phyloP scores from a whole-genome alignment of 495 filamentous ascomycete genomes.

The Xylona heveae region DNA sequence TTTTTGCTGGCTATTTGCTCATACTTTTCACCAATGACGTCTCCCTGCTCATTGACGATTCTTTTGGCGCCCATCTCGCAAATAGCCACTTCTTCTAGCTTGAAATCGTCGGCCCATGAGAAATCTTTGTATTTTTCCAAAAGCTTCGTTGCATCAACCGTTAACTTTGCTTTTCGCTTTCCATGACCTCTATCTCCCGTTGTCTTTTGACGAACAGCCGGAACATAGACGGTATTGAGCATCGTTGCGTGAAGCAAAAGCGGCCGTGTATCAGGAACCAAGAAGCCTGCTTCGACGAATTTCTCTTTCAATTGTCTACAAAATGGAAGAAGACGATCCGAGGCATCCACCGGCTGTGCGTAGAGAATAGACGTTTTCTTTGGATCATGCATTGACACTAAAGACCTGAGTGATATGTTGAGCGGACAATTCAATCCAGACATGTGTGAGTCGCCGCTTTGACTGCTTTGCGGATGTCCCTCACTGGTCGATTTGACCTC shows the following conservation, averaged over 20 bases:
- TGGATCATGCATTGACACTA: slow-evolving; percentile 17
- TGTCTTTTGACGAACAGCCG: slow-evolving; percentile 12
- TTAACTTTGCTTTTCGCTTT: slow-evolving; percentile 15
- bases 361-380: slow-evolving; percentile 30
- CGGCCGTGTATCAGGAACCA: slow-evolving; percentile 38
- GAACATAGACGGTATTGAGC: slow-evolving; percentile 69
- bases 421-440: slow-evolving; percentile 5
- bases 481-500: not conserved
- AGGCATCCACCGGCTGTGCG: slow-evolving; percentile 31
- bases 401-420: slow-evolving; percentile 10
- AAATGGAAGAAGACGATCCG: slow-evolving; percentile 35
- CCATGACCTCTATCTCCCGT: slow-evolving; percentile 5
- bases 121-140: slow-evolving; percentile 27
- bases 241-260: slow-evolving; percentile 70
- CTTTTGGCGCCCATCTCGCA: slow-evolving; percentile 64
- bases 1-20: too few relatives aligned
- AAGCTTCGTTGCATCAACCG: slow-evolving; percentile 29
- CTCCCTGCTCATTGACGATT: slow-evolving; percentile 15
- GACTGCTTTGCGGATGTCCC: too few relatives aligned
- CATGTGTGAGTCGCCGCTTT: not conserved
- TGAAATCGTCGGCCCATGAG: slow-evolving; percentile 40
- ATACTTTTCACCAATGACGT: slow-evolving; percentile 1
- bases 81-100: slow-evolving; percentile 40
- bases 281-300: slow-evolving; percentile 40
- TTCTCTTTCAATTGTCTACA: slow-evolving; percentile 33